Evolutionary conservation across 225 moss, liverwort and hornwort species (phyloP).

Genomic region (Climacium dendroides): DNA sequence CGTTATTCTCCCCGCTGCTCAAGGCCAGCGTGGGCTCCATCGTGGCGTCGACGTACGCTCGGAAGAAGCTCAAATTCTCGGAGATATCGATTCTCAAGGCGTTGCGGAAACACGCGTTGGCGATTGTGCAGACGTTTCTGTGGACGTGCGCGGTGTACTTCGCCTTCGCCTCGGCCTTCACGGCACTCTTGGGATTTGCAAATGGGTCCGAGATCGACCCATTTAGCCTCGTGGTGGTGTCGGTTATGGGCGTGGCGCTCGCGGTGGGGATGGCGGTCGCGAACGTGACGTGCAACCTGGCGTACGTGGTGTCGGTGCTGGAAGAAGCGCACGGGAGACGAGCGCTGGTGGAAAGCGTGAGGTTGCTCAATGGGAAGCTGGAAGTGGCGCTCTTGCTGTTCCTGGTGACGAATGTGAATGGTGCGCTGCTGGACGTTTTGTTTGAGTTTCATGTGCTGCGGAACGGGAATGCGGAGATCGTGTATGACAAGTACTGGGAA

Average conservation of each 20-base stretch:
- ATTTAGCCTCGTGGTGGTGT: constrained; percentile 1
- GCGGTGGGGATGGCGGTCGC: constrained; percentile 24
- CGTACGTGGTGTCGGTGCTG: constrained; percentile 48
- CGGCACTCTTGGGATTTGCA: constrained; percentile 6
- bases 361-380: constrained; percentile 31
- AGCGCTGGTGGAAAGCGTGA: constrained; percentile 37
- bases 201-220: neutral
- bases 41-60: constrained; percentile 56
- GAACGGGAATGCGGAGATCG: constrained; percentile 25
- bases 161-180: constrained; percentile 19
- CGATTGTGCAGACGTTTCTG: constrained; percentile 51
- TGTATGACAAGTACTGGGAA: constrained; percentile 64
- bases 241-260: constrained; percentile 13
- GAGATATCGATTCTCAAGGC: constrained; percentile 16
- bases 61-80: constrained; percentile 36
- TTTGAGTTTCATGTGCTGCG: constrained; percentile 66
- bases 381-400: constrained; percentile 51
- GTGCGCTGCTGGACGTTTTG: constrained; percentile 41
- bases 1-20: constrained; percentile 36
- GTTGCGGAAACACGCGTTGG: constrained; percentile 36
- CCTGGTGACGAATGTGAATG: constrained; percentile 41
- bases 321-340: constrained; percentile 38
- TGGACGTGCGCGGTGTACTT: constrained; percentile 48
- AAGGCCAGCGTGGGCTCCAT: constrained; percentile 56
- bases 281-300: constrained; percentile 46